Evolutionary conservation across 2,329 filamentous ascomycete species (phyloP).

Genomic region (Neonectria sp.): DNA sequence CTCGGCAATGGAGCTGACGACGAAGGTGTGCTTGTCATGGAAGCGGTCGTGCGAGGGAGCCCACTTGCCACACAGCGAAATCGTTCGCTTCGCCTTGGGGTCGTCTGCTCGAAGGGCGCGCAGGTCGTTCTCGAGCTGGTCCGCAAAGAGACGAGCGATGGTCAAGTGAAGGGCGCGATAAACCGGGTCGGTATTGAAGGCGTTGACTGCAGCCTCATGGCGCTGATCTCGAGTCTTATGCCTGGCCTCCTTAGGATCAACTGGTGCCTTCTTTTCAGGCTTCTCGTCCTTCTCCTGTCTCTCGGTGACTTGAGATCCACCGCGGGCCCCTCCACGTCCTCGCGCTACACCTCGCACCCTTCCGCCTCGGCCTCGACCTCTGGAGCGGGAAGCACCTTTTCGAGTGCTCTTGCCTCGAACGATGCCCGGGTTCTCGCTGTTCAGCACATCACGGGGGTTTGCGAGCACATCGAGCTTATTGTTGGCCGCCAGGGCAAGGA

Average conservation of each 20-base stretch:
- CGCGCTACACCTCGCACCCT: constrained; percentile 1
- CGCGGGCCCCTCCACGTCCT: neutral
- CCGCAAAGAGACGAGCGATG: constrained; percentile 69
- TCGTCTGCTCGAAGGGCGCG: constrained; percentile 57
- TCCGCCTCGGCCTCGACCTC: constrained; percentile 29
- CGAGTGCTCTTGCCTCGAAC: constrained; percentile 38
- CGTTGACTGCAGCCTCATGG: constrained; percentile 57
- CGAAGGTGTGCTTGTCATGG: constrained; percentile 72
- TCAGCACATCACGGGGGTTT: constrained; percentile 59
- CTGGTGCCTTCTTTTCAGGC: constrained; percentile 5
- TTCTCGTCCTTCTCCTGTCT: constrained; percentile 10
- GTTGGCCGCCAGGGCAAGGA: constrained; percentile 67
- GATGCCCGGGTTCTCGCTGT: constrained; percentile 51
- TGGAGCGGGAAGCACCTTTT: constrained; percentile 23
- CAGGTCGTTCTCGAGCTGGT: constrained; percentile 66
- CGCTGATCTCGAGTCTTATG: constrained; percentile 55
- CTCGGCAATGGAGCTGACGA: constrained; percentile 71
- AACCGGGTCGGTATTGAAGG: constrained; percentile 60
- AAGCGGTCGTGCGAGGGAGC: constrained; percentile 68
- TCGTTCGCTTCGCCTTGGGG: constrained; percentile 56
- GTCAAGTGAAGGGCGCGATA: constrained; percentile 68
- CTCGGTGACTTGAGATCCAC: neutral
- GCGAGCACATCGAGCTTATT: constrained; percentile 60
- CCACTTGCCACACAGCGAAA: constrained; percentile 74
- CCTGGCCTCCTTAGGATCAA: constrained; percentile 40